A percentile compares a stretch with the other conserved stretches of the same genome.
phyloP scores from a whole-genome alignment of 192 early-diverging fungal genomes.

The Obelidium mucronatum region DNA sequence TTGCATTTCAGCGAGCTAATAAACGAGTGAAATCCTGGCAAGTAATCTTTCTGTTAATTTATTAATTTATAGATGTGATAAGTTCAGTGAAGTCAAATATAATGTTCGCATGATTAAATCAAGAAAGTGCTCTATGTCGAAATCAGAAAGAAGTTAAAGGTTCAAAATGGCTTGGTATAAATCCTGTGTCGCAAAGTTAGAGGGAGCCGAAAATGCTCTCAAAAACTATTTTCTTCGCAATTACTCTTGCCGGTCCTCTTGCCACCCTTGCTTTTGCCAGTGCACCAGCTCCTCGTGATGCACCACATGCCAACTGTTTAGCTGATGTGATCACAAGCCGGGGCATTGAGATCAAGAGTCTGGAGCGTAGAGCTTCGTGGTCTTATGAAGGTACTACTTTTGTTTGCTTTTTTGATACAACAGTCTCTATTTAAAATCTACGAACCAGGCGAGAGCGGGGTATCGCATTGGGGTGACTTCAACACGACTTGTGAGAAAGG shows the following conservation, averaged over 20 bases:
- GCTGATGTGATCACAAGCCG: not conserved
- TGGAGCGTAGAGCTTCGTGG: not conserved
- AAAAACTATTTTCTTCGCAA: no score
- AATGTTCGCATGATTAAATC: no score
- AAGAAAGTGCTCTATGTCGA: no score
- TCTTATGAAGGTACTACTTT: conserved; percentile 6
- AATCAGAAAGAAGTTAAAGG: no score
- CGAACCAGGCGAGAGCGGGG: not conserved
- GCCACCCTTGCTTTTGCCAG: not conserved
- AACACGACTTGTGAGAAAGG: not conserved
- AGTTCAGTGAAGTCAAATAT: not conserved
- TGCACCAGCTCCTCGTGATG: not conserved
- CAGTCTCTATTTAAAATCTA: not conserved
- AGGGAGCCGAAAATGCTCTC: not conserved
- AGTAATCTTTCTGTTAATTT: no score
- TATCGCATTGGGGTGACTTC: not conserved
- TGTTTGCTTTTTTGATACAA: not conserved
- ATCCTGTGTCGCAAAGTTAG: not conserved
- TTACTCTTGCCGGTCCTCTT: not conserved
- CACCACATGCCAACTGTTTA: not conserved
- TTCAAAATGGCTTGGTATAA: not conserved
- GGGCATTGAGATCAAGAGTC: not conserved
- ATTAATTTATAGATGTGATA: no score
- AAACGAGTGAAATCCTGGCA: no score
- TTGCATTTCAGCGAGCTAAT: no score